phyloP scores from a whole-genome alignment of 2,329 filamentous ascomycete species.

The Beauveria brongniartii region DNA sequence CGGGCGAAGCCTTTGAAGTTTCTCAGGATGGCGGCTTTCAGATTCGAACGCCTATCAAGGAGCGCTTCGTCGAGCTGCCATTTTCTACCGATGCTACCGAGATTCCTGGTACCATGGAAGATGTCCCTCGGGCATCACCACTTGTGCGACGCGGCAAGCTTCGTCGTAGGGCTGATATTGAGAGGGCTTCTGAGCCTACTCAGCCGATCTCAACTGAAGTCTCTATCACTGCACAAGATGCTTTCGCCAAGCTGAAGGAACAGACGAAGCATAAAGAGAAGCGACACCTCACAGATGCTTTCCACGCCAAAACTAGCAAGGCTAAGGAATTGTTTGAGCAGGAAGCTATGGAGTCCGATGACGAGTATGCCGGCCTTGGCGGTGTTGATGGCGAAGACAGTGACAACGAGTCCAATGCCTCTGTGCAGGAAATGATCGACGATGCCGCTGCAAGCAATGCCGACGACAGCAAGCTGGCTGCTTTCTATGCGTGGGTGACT shows the following conservation, averaged over 20 bases:
- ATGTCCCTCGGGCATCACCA: conserved; percentile 53
- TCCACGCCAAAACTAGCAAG: conserved; percentile 79
- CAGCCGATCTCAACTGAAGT: background rate
- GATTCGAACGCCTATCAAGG: conserved; percentile 61
- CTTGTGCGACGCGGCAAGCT: conserved; percentile 52
- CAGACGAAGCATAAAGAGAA: conserved; percentile 50
- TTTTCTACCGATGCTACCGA: conserved; percentile 66
- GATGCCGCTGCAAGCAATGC: conserved; percentile 70
- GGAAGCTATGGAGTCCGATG: conserved; percentile 93
- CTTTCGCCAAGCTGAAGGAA: conserved; percentile 65
- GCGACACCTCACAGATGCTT: conserved; percentile 44
- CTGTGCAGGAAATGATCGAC: conserved; percentile 82
- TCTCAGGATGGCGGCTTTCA: conserved; percentile 78
- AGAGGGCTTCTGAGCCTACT: conserved; percentile 15
- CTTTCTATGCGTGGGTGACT: conserved; percentile 75
- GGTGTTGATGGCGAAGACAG: conserved; percentile 83
- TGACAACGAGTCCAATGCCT: conserved; percentile 60
- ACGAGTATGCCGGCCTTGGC: conserved; percentile 92
- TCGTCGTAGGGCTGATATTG: conserved; percentile 32
- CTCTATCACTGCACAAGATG: conserved; percentile 22
- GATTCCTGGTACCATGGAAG: conserved; percentile 28
- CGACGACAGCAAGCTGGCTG: conserved; percentile 74
- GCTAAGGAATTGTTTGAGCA: conserved; percentile 85
- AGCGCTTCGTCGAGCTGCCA: conserved; percentile 56
- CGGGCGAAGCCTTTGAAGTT: conserved; percentile 57